These are phyloP conservation scores for Coemansia sp. DNA, from an alignment of 192 early-diverging fungal species.

Conservation along the genomic window DNA sequence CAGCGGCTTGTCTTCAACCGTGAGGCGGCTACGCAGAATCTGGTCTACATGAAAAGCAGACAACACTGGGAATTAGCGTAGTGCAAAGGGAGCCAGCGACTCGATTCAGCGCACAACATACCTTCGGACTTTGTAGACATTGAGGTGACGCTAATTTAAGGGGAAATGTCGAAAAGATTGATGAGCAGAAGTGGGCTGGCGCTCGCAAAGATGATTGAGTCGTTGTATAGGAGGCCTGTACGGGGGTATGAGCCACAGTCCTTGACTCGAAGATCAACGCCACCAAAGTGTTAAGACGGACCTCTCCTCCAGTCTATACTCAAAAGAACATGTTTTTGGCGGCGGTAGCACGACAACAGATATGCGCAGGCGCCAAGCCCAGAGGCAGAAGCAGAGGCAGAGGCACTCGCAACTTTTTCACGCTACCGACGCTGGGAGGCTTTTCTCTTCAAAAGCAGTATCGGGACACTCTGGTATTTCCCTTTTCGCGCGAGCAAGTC, in stretches of 20 bases:
- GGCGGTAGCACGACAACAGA: background rate
- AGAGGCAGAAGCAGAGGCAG: background rate
- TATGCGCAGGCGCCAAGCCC: background rate
- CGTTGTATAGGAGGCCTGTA: background rate
- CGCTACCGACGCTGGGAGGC: constrained; percentile 5
- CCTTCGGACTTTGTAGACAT: constrained; percentile 25
- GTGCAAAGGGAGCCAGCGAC: background rate
- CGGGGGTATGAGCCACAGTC: background rate
- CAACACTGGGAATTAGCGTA: background rate
- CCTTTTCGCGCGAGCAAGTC: constrained; percentile 65
- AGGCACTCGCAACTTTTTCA: constrained; percentile 16
- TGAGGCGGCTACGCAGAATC: constrained; percentile 35
- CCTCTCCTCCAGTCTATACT: background rate
- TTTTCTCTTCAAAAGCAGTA: constrained; percentile 11
- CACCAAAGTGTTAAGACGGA: background rate
- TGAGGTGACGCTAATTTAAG: background rate
- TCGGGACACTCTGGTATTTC: constrained; percentile 58
- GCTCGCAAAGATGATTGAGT: background rate
- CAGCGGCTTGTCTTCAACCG: constrained; percentile 42
- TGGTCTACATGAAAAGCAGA: constrained; percentile 21
- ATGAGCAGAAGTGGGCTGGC: no score
- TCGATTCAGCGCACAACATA: background rate
- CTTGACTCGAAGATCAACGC: background rate
- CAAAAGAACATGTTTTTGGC: background rate
- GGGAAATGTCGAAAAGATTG: background rate